phyloP scores from a whole-genome alignment of 116 monocot genomes.

The Cymodocea nodosa region DNA sequence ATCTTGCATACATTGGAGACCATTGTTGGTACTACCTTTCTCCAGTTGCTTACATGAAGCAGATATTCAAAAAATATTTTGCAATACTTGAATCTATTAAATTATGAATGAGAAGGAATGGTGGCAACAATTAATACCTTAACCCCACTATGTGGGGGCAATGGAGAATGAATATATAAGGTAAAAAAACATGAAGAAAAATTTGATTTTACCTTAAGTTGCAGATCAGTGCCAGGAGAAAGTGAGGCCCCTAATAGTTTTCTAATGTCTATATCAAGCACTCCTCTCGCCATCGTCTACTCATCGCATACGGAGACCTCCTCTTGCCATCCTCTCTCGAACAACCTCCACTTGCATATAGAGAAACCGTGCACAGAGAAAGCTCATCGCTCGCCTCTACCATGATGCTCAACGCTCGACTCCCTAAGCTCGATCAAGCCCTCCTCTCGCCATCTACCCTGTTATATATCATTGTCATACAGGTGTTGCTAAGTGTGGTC shows the following conservation, averaged over 20 bases:
- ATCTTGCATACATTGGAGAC: constrained; percentile 21
- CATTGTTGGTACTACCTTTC: constrained; percentile 20
- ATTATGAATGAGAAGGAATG: constrained; percentile 6
- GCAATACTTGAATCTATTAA: constrained; percentile 74
- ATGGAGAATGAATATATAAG: not conserved
- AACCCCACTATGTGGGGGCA: not conserved
- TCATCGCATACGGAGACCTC: too few relatives aligned
- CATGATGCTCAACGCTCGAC: too few relatives aligned
- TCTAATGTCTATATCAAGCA: constrained; percentile 75
- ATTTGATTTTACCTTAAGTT: constrained; percentile 51
- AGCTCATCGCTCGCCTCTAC: too few relatives aligned
- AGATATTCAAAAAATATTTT: constrained; percentile 93
- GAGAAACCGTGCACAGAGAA: too few relatives aligned
- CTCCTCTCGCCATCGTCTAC: too few relatives aligned
- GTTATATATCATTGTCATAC: too few relatives aligned
- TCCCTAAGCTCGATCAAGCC: too few relatives aligned
- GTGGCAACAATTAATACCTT: not conserved
- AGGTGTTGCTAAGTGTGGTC: too few relatives aligned
- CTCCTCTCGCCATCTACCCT: too few relatives aligned
- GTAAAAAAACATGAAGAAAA: not conserved
- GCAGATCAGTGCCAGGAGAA: constrained; percentile 49
- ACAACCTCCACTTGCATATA: too few relatives aligned
- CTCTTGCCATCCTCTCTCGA: too few relatives aligned
- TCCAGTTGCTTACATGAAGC: constrained; percentile 67
- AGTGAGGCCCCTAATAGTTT: constrained; percentile 67